phyloP scores from a whole-genome alignment of 208 protist species.

The Acanthamoeba culbertsoni region DNA sequence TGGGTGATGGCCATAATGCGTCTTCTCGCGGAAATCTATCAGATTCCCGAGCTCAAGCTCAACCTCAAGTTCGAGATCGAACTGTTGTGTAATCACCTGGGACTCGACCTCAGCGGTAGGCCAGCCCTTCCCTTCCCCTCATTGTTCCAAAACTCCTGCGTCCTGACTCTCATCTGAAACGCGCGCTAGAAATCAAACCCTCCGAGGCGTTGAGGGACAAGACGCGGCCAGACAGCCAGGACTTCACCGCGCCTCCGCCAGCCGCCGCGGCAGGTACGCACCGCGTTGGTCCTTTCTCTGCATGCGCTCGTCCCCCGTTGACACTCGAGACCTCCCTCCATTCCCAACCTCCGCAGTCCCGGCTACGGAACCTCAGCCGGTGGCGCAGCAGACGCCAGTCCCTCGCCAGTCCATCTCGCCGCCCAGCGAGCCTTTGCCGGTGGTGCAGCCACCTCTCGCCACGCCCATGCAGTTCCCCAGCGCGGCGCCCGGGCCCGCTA shows the following conservation, averaged over 20 bases:
- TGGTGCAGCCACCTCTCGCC: neutral
- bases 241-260: conserved; percentile 48
- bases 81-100: conserved; percentile 86
- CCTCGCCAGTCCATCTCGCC: too few relatives aligned
- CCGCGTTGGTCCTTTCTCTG: neutral
- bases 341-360: neutral
- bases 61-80: conserved; percentile 98
- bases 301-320: neutral
- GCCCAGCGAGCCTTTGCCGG: neutral
- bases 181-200: conserved; percentile 28
- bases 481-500: neutral
- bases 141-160: neutral
- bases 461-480: neutral
- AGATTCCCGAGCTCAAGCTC: conserved; percentile 93
- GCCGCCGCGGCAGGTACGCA: neutral
- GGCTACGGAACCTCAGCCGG: neutral
- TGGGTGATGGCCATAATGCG: conserved; percentile 96
- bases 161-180: neutral
- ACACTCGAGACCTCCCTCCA: neutral
- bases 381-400: neutral
- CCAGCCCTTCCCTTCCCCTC: neutral
- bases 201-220: conserved; percentile 18
- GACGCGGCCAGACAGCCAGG: neutral
- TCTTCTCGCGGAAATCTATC: conserved; percentile 95
- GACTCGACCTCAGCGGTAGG: conserved; percentile 77